Evolutionary conservation across 2,329 filamentous ascomycete genomes (phyloP), one percentile per base, ranked within the genome.

Genomic region (Macroventuria anomochaeta): DNA sequence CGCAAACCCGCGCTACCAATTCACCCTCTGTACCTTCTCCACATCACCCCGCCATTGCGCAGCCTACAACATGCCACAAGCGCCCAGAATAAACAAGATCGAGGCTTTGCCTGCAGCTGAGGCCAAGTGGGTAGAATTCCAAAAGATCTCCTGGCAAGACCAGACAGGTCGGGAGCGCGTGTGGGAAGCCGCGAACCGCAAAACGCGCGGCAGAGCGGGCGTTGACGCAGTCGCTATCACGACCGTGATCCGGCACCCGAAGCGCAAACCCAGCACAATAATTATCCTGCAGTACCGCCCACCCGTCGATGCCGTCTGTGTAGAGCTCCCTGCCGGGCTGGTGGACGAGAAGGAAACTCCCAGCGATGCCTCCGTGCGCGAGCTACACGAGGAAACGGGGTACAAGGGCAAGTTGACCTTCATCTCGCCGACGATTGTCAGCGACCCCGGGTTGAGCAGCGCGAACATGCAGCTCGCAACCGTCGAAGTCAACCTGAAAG

Each of bases 361-460:
- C 2, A 79, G 81, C 62, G 77, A 83, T 39, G 83, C 83, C 39
- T 81, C 81, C 11, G 72, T 86, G 10, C 76, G 85, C 15, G 85
- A 87, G 70, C 72, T 87, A 34, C 83, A 79, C 58, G 85, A 87
- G 70, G 85, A 87, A 69, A 87, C 84, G 1, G 85, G 85, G 17
- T 86, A 85, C 65, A 79, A 85, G 60, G 87, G 82, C 38, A 69
- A 72, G 58, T 61, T 79, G 56, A 58, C 71, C 17, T 74, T 76
- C 69, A 84, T 81, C n/a, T 84, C 83, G 31, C 85, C 86, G 7
- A 80, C 87, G 46, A 88, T 90, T 77, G 88, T 85, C 50, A 85
- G 85, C 62, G 88, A 86, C 69, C 84, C 84, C 1, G 84, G 84
- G 20, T 75, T 87, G 77, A 84, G 79, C 53, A 83, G 79, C 50